Conservation (phyloP, 768 basidiomycete genomes). For the Antrodiella citrinella region DNA sequence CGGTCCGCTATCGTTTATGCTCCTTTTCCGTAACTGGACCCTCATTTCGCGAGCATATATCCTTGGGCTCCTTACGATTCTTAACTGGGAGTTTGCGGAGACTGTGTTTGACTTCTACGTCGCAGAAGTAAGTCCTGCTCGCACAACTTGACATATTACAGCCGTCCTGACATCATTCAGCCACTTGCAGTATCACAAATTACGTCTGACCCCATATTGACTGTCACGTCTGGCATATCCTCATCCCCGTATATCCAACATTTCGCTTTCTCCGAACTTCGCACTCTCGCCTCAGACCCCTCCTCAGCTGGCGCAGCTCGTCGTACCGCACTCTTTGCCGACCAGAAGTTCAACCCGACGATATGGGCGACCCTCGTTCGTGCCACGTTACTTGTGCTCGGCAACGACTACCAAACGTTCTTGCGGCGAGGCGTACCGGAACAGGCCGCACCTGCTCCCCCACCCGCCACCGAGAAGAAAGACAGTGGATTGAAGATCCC, state of each 20-base stretch:
- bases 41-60: conserved; percentile 42
- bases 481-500: conserved; percentile 30
- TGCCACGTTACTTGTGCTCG: conserved; percentile 52
- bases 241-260: conserved; percentile 49
- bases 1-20: conserved; percentile 44
- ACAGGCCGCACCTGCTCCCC: conserved; percentile 15
- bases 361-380: conserved; percentile 57
- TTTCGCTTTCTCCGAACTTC: conserved; percentile 62
- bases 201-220: conserved; percentile 45
- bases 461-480: conserved; percentile 20
- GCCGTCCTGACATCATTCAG: conserved; percentile 21
- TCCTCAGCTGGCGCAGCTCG: conserved; percentile 32
- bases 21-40: conserved; percentile 38
- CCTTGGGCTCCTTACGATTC: conserved; percentile 42
- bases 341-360: conserved; percentile 56
- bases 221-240: conserved; percentile 56
- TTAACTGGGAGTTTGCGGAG: conserved; percentile 59
- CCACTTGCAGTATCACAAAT: conserved; percentile 36
- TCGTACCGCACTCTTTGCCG: conserved; percentile 53
- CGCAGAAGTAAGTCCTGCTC: conserved; percentile 36
- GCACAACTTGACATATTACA: not conserved
- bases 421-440: conserved; percentile 45
- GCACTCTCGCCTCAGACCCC: conserved; percentile 37
- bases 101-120: conserved; percentile 51
- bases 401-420: conserved; percentile 61